These are phyloP conservation scores for Chlamydomonas reinhardtii DNA, from an alignment of 163 green algal genomes.

Conservation along the genomic window DNA sequence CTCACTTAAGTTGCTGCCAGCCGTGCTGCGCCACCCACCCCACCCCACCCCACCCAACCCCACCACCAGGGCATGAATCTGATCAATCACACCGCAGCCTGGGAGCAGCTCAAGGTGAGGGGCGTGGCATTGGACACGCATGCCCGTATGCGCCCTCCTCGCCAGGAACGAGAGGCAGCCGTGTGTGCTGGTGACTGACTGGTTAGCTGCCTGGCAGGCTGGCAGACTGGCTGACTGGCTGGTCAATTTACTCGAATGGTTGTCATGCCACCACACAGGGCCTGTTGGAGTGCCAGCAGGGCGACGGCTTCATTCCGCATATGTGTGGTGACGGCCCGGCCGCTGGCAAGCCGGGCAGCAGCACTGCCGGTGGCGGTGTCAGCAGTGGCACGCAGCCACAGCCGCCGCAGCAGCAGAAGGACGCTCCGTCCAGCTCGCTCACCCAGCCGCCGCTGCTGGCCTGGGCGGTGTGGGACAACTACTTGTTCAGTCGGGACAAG, in stretches of 20 bases:
- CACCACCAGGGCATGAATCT: conserved; percentile 8
- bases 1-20: too few species aligned
- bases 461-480: conserved; percentile 47
- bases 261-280: neutral
- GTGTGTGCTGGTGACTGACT: too few species aligned
- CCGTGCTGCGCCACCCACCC: too few species aligned
- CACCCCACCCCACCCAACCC: too few species aligned
- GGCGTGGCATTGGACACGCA: neutral
- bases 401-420: neutral
- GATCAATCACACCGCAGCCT: conserved; percentile 28
- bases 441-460: conserved; percentile 46
- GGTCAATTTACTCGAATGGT: too few species aligned
- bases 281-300: conserved; percentile 18
- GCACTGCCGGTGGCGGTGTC: neutral
- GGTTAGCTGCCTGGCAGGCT: too few species aligned
- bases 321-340: neutral
- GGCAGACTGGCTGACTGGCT: too few species aligned
- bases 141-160: too few species aligned
- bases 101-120: conserved; percentile 32
- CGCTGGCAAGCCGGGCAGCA: too few species aligned
- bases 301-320: conserved; percentile 32
- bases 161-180: too few species aligned
- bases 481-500: conserved; percentile 20
- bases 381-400: neutral
- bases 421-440: neutral